phyloP scores from a whole-genome alignment of 179 eudicot species.

The Vitellaria paradoxa region DNA sequence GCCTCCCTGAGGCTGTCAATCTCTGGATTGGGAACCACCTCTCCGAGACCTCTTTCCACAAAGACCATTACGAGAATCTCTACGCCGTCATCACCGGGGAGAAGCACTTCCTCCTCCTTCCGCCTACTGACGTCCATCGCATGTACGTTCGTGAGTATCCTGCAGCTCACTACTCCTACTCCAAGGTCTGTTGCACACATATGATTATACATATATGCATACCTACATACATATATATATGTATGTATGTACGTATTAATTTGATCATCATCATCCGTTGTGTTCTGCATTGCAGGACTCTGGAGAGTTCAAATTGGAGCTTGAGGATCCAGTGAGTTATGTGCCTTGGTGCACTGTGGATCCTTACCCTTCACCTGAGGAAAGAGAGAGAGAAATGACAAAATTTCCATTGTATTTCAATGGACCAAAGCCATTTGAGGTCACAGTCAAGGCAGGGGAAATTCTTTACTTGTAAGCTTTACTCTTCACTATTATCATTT shows the following conservation, averaged over 20 bases:
- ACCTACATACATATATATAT: background rate
- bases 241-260: background rate
- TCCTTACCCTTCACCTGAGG: constrained; percentile 64
- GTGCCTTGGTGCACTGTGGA: constrained; percentile 97
- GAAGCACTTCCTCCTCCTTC: constrained; percentile 85
- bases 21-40: constrained; percentile 76
- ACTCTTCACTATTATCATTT: background rate
- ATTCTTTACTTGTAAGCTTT: constrained; percentile 80
- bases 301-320: constrained; percentile 58
- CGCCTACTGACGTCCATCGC: constrained; percentile 93
- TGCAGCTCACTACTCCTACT: constrained; percentile 64
- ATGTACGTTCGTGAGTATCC: constrained; percentile 75
- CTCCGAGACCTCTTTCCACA: constrained; percentile 83
- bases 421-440: constrained; percentile 94
- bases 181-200: constrained; percentile 31
- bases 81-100: constrained; percentile 86
- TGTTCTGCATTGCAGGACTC: constrained; percentile 47
- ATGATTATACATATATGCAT: background rate
- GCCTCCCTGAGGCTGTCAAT: constrained; percentile 86
- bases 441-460: constrained; percentile 92
- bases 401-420: constrained; percentile 74
- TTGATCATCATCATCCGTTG: background rate
- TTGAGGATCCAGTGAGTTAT: constrained; percentile 69
- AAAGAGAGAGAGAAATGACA: constrained; percentile 43
- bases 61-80: constrained; percentile 94